Evolutionary conservation across 179 eudicot genomes (phyloP).

Genomic region (Carnegiea gigantea): DNA sequence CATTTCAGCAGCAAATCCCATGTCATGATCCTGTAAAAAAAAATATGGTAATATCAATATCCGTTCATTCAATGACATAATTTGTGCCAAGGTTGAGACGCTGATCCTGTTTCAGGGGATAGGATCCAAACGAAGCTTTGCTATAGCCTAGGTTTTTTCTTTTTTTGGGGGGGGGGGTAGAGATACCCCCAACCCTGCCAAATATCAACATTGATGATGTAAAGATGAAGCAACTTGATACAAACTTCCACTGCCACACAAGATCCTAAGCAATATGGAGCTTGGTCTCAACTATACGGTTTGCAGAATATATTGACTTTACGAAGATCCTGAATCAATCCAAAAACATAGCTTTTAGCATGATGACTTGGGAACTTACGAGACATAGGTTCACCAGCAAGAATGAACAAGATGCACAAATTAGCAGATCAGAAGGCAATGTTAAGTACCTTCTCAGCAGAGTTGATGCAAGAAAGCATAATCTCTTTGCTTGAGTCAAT

Average conservation of each 20-base stretch:
- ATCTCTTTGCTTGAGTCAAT: conserved; percentile 31
- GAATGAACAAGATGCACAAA: not conserved
- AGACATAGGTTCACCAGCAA: not conserved
- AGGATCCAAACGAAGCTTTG: too few relatives aligned
- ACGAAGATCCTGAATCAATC: not conserved
- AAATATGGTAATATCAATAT: not conserved
- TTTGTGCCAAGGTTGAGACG: not conserved
- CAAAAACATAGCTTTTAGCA: not conserved
- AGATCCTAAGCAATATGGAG: not conserved
- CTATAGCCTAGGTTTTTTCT: too few relatives aligned
- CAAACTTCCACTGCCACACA: not conserved
- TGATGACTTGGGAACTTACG: not conserved
- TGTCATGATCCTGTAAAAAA: conserved; percentile 30
- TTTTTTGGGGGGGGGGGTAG: too few relatives aligned
- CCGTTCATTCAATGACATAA: not conserved
- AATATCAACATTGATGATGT: not conserved
- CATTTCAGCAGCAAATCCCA: conserved; percentile 29
- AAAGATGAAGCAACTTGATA: not conserved
- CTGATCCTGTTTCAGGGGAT: too few relatives aligned
- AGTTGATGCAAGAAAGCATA: conserved; percentile 14
- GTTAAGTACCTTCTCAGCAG: conserved; percentile 40
- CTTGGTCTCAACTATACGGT: not conserved
- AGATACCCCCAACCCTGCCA: too few relatives aligned
- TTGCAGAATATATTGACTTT: not conserved
- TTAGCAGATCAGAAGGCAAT: not conserved